Conservation (phyloP, 495 filamentous ascomycete species). For the Penicillium riverlandense region DNA sequence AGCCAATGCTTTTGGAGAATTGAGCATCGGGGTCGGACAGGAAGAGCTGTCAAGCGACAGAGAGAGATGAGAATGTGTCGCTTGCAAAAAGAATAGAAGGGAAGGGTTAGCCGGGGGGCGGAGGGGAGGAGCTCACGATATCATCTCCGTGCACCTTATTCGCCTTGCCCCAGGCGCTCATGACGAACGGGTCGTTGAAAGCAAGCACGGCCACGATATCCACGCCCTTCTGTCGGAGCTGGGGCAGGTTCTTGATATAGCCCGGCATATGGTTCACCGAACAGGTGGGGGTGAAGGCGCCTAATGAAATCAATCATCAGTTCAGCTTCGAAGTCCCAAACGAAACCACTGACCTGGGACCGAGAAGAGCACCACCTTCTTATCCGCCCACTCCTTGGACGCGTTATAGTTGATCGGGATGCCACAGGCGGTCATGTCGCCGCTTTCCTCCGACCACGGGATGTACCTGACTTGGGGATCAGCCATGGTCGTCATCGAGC, state of each 20-base stretch:
- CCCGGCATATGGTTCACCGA: constrained; percentile 76
- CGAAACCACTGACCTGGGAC: constrained; percentile 56
- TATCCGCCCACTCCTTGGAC: constrained; percentile 73
- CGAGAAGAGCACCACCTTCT: constrained; percentile 84
- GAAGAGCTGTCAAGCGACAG: constrained; percentile 53
- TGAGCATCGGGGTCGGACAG: constrained; percentile 65
- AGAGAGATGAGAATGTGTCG: constrained; percentile 13
- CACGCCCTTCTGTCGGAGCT: constrained; percentile 74
- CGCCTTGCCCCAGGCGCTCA: constrained; percentile 93
- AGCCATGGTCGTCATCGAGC: constrained; percentile 4
- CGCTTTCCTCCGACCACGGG: constrained; percentile 58
- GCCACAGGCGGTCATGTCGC: constrained; percentile 65
- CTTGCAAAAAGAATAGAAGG: not conserved
- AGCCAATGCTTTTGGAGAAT: constrained; percentile 75
- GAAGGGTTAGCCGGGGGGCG: too few species aligned
- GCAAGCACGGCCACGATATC: constrained; percentile 77
- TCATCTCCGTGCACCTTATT: constrained; percentile 69
- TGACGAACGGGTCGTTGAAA: constrained; percentile 84
- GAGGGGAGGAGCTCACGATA: constrained; percentile 70
- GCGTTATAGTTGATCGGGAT: constrained; percentile 72
- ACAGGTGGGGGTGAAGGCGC: constrained; percentile 93
- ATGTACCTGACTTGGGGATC: constrained; percentile 46
- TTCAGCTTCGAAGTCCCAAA: not conserved
- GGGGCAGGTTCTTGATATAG: constrained; percentile 66
- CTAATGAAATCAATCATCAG: constrained; percentile 17